Evolutionary conservation across 805 yeast species (phyloP).

Genomic region (Candida insectalens): DNA sequence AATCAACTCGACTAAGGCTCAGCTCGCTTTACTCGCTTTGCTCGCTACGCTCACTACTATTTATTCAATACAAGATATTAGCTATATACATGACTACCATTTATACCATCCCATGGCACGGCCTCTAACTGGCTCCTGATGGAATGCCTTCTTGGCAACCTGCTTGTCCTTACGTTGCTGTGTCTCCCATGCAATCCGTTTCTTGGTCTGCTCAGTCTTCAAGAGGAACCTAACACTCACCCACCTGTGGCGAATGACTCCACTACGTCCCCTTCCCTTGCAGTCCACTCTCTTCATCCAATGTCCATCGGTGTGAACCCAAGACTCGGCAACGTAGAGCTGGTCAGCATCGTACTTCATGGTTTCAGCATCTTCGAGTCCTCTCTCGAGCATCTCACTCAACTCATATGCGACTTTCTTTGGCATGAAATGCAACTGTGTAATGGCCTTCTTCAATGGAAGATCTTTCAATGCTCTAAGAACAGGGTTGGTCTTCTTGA

Average conservation of each 20-base stretch:
- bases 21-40: background rate
- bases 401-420: slow-evolving; percentile 75
- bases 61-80: slow-evolving; percentile 2
- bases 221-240: slow-evolving; percentile 76
- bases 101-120: slow-evolving; percentile 41
- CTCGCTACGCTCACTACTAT: background rate
- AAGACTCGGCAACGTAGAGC: slow-evolving; percentile 67
- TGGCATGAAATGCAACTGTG: slow-evolving; percentile 82
- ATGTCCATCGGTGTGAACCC: slow-evolving; percentile 87
- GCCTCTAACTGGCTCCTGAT: slow-evolving; percentile 37
- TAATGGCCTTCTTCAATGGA: slow-evolving; percentile 70
- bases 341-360: slow-evolving; percentile 51
- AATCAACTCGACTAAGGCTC: too few relatives aligned
- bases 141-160: slow-evolving; percentile 35
- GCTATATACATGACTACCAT: slow-evolving; percentile 32
- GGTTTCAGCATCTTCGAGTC: slow-evolving; percentile 56
- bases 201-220: slow-evolving; percentile 54
- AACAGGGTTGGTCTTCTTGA: slow-evolving; percentile 78
- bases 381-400: slow-evolving; percentile 63
- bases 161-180: slow-evolving; percentile 34
- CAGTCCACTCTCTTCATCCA: slow-evolving; percentile 64
- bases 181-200: slow-evolving; percentile 52
- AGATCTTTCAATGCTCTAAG: slow-evolving; percentile 67
- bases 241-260: slow-evolving; percentile 65
- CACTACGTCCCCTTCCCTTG: slow-evolving; percentile 88